Conservation (phyloP, 2,329 filamentous ascomycete species). For the Xylaria hypoxylon region DNA sequence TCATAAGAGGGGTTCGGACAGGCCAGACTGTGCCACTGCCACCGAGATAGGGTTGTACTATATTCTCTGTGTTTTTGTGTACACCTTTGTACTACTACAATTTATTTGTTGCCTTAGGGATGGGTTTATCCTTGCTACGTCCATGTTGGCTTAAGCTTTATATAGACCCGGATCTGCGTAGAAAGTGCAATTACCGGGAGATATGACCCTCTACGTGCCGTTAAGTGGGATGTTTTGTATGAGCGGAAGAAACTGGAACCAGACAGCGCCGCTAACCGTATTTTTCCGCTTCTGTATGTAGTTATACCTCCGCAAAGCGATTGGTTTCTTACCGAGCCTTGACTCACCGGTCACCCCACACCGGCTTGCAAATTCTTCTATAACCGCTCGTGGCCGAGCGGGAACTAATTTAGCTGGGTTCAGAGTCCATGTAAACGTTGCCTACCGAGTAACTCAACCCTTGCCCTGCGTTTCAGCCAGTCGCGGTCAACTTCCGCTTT, state of each 20-base stretch:
- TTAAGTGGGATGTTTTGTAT: neutral
- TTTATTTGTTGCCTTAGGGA: neutral
- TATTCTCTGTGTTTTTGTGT: neutral
- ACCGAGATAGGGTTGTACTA: neutral
- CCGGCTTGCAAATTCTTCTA: constrained; percentile 15
- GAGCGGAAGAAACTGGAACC: constrained; percentile 6
- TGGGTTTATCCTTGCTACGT: neutral
- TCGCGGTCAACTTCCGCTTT: constrained; percentile 16
- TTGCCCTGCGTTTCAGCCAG: constrained; percentile 29
- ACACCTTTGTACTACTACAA: neutral
- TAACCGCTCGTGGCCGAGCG: constrained; percentile 7
- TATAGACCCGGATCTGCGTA: constrained; percentile 5
- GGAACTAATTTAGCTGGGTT: constrained; percentile 1
- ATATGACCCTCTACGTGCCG: constrained; percentile 3
- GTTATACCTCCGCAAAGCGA: constrained; percentile 13
- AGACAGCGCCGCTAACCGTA: neutral
- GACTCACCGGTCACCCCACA: constrained; percentile 12
- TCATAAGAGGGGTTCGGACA: constrained; percentile 11
- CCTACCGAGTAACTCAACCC: constrained; percentile 9
- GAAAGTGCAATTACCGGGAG: neutral
- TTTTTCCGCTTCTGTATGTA: neutral
- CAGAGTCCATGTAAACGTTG: constrained; percentile 4
- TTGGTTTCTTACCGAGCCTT: constrained; percentile 11
- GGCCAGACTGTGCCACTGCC: neutral
- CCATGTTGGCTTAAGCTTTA: constrained; percentile 14